Conservation (phyloP, 176 grass and related monocot genomes). For the Bolboschoenus planiculmis region DNA sequence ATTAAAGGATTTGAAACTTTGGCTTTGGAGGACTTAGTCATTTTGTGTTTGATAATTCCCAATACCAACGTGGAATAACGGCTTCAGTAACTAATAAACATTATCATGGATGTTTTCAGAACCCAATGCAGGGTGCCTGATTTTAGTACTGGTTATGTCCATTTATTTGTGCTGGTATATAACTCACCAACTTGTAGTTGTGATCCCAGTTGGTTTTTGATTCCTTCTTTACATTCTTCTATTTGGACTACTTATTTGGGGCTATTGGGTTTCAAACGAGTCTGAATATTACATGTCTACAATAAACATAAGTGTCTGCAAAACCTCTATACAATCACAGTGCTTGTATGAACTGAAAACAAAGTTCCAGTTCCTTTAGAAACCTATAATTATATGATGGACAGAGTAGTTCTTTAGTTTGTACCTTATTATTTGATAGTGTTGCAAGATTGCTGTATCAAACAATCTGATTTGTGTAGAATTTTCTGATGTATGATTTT, state of each 20-base stretch:
- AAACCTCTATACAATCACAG: background rate
- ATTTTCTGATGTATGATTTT: constrained; percentile 17
- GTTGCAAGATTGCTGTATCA: background rate
- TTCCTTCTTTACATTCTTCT: background rate
- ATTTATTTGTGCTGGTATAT: background rate
- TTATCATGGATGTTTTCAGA: background rate
- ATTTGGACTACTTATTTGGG: background rate
- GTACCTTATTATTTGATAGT: background rate
- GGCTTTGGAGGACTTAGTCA: background rate
- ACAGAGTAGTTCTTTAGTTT: background rate
- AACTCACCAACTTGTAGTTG: background rate
- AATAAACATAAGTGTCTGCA: background rate
- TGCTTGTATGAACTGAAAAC: background rate
- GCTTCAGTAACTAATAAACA: background rate
- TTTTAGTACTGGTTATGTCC: background rate
- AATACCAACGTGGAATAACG: background rate
- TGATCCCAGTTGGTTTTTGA: background rate
- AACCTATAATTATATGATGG: background rate
- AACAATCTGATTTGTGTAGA: constrained; percentile 8
- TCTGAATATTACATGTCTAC: background rate
- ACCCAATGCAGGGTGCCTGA: background rate
- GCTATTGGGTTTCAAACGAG: background rate
- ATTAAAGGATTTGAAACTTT: background rate
- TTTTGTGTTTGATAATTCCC: background rate
- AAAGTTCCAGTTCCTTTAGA: background rate